Evolutionary conservation across 257 asterid genomes (phyloP), one percentile per base, ranked within the genome.

Genomic region (Paraleonurus japonicus): DNA sequence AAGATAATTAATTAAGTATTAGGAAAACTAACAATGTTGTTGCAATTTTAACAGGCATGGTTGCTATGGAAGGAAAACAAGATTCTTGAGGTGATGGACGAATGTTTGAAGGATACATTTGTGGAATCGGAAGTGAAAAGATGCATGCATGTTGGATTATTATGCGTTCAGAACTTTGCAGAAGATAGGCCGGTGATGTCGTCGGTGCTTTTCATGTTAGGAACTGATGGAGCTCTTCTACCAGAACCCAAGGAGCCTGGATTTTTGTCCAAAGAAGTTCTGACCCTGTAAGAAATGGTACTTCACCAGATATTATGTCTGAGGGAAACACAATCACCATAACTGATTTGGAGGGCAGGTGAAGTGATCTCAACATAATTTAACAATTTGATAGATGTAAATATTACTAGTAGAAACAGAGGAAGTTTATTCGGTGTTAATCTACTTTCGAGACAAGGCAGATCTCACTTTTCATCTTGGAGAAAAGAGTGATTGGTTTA

Each of bases 171-270:
- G 69, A 68, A 64, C 45, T 19, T 8, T 28, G 62, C 74, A 6
- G 71, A 76, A 53, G 81, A 81, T 7, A 37, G 87, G 67, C 87
- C 87, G 39, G 55, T 30, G 7, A 82, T 80, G 85, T 61, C 83
- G 16, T 72, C 85, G 0, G 81, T 82, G 24, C 17, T 81, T 43
- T 78, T 66, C 61, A 82, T 82, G 87, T 58, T 85, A 0, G 81
- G 75, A 27, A 71, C n/a, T 53, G 87, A 81, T 4, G 85, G 67
- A 58, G 70, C 53, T 15, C 17, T 39, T 51, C 35, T 77, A 16
- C 80, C 85, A 3, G 65, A 78, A 7, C 87, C 87, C 17, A 80
- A 67, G 0, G 83, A 80, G 27, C 89, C 87, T 2, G 87, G 80
- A 7, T 84, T 84, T 58, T 69, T 33, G 2, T 7, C 9, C 2